phyloP scores from a whole-genome alignment of 345 rosid species.

The Populus euphratica region DNA sequence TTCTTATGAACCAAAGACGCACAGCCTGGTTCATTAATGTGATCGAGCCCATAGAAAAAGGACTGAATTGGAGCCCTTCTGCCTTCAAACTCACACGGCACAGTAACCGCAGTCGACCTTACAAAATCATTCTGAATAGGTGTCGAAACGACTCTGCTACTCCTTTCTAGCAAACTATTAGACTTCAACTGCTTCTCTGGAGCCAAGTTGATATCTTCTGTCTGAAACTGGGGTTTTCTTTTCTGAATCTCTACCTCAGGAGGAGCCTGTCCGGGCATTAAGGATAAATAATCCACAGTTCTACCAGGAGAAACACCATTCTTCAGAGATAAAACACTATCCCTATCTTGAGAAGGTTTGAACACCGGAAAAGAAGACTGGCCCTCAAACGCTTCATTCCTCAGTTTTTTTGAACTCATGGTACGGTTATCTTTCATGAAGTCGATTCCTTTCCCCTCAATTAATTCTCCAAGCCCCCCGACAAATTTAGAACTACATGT shows the following conservation, averaged over 20 bases:
- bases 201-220: constrained; percentile 15
- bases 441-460: constrained; percentile 20
- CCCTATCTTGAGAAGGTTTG: constrained; percentile 17
- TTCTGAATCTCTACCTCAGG: constrained; percentile 22
- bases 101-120: constrained; percentile 45
- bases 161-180: constrained; percentile 20
- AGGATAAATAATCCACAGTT: neutral
- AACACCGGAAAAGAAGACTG: constrained; percentile 30
- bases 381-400: constrained; percentile 27
- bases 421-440: constrained; percentile 20
- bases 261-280: constrained; percentile 8
- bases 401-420: constrained; percentile 13
- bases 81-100: constrained; percentile 21
- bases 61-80: constrained; percentile 21
- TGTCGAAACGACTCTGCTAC: constrained; percentile 23
- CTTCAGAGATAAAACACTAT: constrained; percentile 11
- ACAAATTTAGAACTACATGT: constrained; percentile 14
- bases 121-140: constrained; percentile 22
- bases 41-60: constrained; percentile 22
- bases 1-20: constrained; percentile 39
- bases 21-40: constrained; percentile 20
- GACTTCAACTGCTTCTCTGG: constrained; percentile 28
- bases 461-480: constrained; percentile 21
- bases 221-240: constrained; percentile 18
- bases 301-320: constrained; percentile 11